Conservation (phyloP, 2,329 filamentous ascomycete species). For the Beauveria sp. region DNA sequence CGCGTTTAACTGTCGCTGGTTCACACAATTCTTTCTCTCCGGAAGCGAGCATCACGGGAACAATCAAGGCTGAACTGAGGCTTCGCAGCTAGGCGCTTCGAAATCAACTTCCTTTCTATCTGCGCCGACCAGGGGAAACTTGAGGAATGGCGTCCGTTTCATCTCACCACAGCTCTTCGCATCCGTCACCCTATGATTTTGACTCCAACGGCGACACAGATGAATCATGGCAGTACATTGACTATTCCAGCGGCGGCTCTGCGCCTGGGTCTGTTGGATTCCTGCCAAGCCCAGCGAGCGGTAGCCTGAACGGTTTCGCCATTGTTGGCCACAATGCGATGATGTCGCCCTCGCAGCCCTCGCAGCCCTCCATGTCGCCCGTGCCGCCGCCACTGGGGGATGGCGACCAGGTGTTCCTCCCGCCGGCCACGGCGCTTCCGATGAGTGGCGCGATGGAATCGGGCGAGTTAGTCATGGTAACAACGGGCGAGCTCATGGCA, state of each 20-base stretch:
- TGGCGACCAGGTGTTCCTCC: constrained; percentile 23
- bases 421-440: constrained; percentile 26
- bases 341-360: constrained; percentile 22
- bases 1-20: neutral
- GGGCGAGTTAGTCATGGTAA: constrained; percentile 24
- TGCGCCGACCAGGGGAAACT: neutral
- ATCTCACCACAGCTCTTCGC: constrained; percentile 30
- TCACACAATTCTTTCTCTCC: neutral
- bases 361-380: constrained; percentile 32
- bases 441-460: constrained; percentile 15
- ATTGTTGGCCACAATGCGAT: constrained; percentile 31
- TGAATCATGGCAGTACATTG: constrained; percentile 38
- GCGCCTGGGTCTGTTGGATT: constrained; percentile 34
- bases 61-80: neutral
- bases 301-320: constrained; percentile 43
- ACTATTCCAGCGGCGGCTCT: constrained; percentile 27
- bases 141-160: constrained; percentile 30
- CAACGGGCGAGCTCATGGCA: neutral
- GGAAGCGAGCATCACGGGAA: neutral
- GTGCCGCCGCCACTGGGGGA: constrained; percentile 20
- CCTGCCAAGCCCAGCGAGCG: constrained; percentile 42
- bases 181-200: constrained; percentile 32
- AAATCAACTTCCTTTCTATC: neutral
- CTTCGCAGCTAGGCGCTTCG: neutral
- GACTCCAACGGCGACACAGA: constrained; percentile 32